Evolutionary conservation across 108 stramenopile genomes (phyloP).

Genomic region (Fragilaria radians): DNA sequence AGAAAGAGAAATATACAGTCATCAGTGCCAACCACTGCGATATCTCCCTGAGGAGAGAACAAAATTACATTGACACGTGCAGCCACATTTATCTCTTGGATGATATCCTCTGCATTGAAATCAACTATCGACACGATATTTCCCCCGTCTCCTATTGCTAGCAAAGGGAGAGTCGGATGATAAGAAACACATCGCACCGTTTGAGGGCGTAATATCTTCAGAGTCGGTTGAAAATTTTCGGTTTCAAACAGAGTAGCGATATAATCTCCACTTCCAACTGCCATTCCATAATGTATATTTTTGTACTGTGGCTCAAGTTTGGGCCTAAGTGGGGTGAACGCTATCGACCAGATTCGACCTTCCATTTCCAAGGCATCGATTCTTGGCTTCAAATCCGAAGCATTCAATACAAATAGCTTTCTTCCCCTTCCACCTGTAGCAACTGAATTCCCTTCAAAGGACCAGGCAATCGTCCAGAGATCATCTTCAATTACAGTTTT

Average conservation of each 20-base stretch:
- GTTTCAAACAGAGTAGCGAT: slow-evolving; percentile 10
- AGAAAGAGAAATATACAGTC: slow-evolving; percentile 14
- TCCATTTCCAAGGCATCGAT: slow-evolving; percentile 8
- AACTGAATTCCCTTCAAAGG: slow-evolving; percentile 14
- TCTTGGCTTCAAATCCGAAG: slow-evolving; percentile 1
- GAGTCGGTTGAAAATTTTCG: neutral
- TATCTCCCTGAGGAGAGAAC: slow-evolving; percentile 25
- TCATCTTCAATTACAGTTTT: slow-evolving; percentile 14
- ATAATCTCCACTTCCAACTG: slow-evolving; percentile 21
- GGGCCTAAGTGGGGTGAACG: slow-evolving; percentile 4
- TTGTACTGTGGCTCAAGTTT: neutral
- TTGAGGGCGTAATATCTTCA: slow-evolving; percentile 12
- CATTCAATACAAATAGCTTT: slow-evolving; percentile 8
- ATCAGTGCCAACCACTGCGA: slow-evolving; percentile 26
- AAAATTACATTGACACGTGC: slow-evolving; percentile 16
- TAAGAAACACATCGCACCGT: slow-evolving; percentile 20
- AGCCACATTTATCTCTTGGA: slow-evolving; percentile 15
- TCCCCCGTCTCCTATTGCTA: slow-evolving; percentile 25
- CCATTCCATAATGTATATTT: slow-evolving; percentile 3
- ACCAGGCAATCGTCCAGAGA: slow-evolving; percentile 21
- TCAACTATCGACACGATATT: slow-evolving; percentile 21
- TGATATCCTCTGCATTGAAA: slow-evolving; percentile 11
- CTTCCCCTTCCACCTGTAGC: slow-evolving; percentile 18
- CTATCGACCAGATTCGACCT: slow-evolving; percentile 21
- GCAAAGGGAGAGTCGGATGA: slow-evolving; percentile 21